A percentile compares a stretch with the other conserved stretches of the same genome.
Evolutionary conservation across 2,329 filamentous ascomycete genomes (phyloP).

Genomic region (Diaporthe velutina): DNA sequence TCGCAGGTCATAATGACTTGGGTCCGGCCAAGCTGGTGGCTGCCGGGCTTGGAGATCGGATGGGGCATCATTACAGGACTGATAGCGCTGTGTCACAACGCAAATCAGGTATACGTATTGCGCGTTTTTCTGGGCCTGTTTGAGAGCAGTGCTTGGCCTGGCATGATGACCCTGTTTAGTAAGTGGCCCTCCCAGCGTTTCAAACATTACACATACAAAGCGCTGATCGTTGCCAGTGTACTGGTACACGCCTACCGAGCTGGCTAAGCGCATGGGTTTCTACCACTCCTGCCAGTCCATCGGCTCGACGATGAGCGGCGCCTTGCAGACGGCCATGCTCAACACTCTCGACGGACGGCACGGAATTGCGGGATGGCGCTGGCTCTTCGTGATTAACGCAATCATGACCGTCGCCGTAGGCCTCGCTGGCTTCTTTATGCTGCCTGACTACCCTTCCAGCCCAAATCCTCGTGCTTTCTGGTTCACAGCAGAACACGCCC

Average conservation of each 20-base stretch:
- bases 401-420: slow-evolving; percentile 67
- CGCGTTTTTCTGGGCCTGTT: slow-evolving; percentile 56
- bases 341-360: slow-evolving; percentile 62
- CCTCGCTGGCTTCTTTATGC: slow-evolving; percentile 62
- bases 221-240: slow-evolving; percentile 47
- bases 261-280: slow-evolving; percentile 66
- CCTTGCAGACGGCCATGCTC: slow-evolving; percentile 65
- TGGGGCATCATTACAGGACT: slow-evolving; percentile 52
- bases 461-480: slow-evolving; percentile 58
- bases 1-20: slow-evolving; percentile 53
- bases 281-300: slow-evolving; percentile 67
- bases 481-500: slow-evolving; percentile 57
- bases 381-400: slow-evolving; percentile 69
- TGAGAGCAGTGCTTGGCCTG: slow-evolving; percentile 56
- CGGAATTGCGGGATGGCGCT: slow-evolving; percentile 64
- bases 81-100: slow-evolving; percentile 49
- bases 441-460: slow-evolving; percentile 56
- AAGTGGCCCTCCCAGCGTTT: slow-evolving; percentile 37
- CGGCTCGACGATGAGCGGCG: slow-evolving; percentile 66
- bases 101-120: slow-evolving; percentile 53
- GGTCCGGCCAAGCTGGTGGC: slow-evolving; percentile 52
- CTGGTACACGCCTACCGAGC: slow-evolving; percentile 57
- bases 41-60: slow-evolving; percentile 49
- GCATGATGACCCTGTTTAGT: slow-evolving; percentile 59
- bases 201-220: slow-evolving; percentile 39